Percentiles rank a stretch among this genome's conserved stretches.
Conservation (phyloP, 225 moss, liverwort and hornwort species). For the Ulota crispa region DNA sequence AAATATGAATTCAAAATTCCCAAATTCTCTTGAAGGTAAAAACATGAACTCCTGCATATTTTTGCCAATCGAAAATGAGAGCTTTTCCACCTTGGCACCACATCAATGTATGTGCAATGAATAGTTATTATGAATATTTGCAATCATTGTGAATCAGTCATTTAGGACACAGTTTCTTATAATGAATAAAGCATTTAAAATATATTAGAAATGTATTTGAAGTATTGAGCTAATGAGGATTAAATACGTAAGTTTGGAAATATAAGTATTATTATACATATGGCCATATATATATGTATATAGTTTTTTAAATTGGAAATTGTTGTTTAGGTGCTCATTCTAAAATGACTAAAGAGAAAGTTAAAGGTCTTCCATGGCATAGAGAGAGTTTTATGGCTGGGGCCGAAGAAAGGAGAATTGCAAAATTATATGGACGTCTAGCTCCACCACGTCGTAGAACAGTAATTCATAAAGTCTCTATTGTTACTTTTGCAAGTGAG, state of each 20-base stretch:
- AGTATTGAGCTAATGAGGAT: neutral
- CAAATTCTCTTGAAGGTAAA: too few species aligned
- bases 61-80: too few species aligned
- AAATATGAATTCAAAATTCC: too few species aligned
- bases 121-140: too few species aligned
- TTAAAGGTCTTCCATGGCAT: conserved; percentile 50
- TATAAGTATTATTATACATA: too few species aligned
- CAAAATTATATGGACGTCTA: conserved; percentile 23
- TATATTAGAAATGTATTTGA: neutral
- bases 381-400: conserved; percentile 45
- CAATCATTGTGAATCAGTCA: too few species aligned
- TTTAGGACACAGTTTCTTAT: too few species aligned
- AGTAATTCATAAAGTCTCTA: conserved; percentile 7
- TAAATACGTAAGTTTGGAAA: too few species aligned
- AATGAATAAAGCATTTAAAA: rapidly evolving
- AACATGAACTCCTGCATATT: too few species aligned
- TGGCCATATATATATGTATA: too few species aligned
- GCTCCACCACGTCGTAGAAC: neutral
- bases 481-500: conserved; percentile 21
- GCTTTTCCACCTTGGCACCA: too few species aligned
- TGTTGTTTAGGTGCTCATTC: conserved; percentile 23
- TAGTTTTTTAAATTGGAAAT: neutral
- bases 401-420: conserved; percentile 41
- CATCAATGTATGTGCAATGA: too few species aligned
- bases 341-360: conserved; percentile 29